Evolutionary conservation across 257 asterid genomes (phyloP).

Genomic region (Agastache rugosa): DNA sequence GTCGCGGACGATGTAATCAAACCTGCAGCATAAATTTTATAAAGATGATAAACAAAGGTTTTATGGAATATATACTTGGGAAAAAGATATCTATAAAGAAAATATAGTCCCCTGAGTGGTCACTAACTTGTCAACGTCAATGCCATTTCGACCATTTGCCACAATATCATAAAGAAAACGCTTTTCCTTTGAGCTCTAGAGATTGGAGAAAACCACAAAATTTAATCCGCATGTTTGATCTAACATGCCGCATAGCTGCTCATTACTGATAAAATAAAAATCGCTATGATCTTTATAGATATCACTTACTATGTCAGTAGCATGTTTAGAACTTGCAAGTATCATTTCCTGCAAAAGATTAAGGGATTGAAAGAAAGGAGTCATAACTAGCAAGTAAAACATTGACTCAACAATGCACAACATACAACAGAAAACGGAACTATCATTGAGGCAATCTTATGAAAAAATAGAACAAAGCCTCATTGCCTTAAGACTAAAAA

Average conservation of each 20-base stretch:
- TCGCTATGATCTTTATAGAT: slow-evolving; percentile 2
- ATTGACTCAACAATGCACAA: slow-evolving; percentile 6
- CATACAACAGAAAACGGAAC: slow-evolving; percentile 3
- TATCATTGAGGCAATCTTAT: not conserved
- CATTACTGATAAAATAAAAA: slow-evolving; percentile 10
- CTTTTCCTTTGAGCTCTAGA: slow-evolving; percentile 78
- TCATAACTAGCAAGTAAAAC: slow-evolving; percentile 6
- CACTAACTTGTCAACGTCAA: slow-evolving; percentile 98
- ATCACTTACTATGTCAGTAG: slow-evolving; percentile 56
- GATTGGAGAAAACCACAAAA: slow-evolving; percentile 40
- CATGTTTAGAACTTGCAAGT: slow-evolving; percentile 74
- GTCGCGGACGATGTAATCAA: slow-evolving; percentile 90
- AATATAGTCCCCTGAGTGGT: slow-evolving; percentile 26
- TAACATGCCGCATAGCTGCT: slow-evolving; percentile 35
- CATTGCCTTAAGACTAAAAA: slow-evolving; percentile 2
- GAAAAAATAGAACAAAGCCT: slow-evolving; percentile 4
- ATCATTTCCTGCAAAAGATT: slow-evolving; percentile 76
- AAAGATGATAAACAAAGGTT: not conserved
- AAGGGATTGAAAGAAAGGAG: slow-evolving; percentile 20
- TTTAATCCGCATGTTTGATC: slow-evolving; percentile 28
- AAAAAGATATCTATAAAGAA: slow-evolving; percentile 29
- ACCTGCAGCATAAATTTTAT: slow-evolving; percentile 55
- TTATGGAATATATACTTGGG: not conserved
- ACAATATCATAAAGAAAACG: slow-evolving; percentile 86
- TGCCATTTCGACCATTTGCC: slow-evolving; percentile 97